Evolutionary conservation across 2,329 filamentous ascomycete species (phyloP).

Genomic region (Monosporascus sp.): DNA sequence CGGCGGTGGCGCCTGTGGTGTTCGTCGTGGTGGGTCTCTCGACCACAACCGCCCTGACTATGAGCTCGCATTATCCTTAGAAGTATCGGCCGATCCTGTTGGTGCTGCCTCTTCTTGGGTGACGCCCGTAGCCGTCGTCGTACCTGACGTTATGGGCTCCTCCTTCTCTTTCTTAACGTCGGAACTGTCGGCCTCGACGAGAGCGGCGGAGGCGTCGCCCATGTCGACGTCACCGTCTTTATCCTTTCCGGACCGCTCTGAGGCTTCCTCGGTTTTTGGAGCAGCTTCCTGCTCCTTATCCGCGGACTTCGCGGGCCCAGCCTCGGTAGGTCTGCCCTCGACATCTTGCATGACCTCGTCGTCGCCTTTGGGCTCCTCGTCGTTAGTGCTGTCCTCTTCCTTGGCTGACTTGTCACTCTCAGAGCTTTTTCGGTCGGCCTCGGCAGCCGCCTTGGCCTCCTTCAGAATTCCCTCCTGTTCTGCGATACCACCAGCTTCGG

Average conservation of each 20-base stretch:
- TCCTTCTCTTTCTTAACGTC: constrained; percentile 34
- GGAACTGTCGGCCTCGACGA: constrained; percentile 14
- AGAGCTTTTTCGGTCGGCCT: constrained; percentile 23
- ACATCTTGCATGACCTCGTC: constrained; percentile 23
- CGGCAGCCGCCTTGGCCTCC: constrained; percentile 22
- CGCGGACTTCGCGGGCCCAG: constrained; percentile 14
- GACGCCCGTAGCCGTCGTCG: constrained; percentile 14
- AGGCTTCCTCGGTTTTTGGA: constrained; percentile 7
- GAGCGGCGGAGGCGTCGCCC: constrained; percentile 30
- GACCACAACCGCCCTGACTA: background rate
- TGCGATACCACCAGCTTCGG: constrained; percentile 7
- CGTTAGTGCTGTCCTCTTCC: constrained; percentile 8
- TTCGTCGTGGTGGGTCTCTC: constrained; percentile 15
- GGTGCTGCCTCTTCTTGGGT: constrained; percentile 8
- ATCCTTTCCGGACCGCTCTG: constrained; percentile 32
- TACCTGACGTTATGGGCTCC: constrained; percentile 27
- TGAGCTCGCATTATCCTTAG: background rate
- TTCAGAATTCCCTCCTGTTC: constrained; percentile 19
- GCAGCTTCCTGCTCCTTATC: constrained; percentile 17
- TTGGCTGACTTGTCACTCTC: constrained; percentile 12
- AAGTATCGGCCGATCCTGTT: background rate
- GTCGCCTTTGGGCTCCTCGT: constrained; percentile 9
- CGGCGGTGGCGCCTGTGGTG: constrained; percentile 9
- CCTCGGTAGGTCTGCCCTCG: constrained; percentile 8
- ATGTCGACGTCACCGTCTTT: constrained; percentile 48